Percentiles rank a stretch among this genome's conserved stretches.
Conservation (phyloP, 1,139 yeast species). For the Yamadazyma buinensis region DNA sequence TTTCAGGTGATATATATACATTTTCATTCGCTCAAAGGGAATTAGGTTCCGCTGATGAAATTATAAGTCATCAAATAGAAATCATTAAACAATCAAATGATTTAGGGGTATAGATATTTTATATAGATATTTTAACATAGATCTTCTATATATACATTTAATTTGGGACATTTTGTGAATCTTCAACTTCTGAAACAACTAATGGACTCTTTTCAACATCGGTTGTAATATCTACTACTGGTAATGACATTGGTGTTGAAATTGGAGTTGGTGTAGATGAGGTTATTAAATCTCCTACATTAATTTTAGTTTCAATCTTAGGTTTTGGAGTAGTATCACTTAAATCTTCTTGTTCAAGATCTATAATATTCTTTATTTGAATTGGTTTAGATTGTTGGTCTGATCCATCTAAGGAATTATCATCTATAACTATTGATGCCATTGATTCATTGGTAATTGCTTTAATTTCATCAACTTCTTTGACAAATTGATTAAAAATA, state of each 20-base stretch:
- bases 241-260: background rate
- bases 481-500: slow-evolving; percentile 28
- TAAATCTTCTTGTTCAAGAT: background rate
- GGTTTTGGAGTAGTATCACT: no score
- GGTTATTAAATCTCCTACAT: no score
- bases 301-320: no score
- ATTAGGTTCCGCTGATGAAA: slow-evolving; percentile 3
- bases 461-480: slow-evolving; percentile 2
- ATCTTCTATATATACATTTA: background rate
- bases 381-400: background rate
- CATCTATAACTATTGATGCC: slow-evolving; percentile 2
- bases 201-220: background rate
- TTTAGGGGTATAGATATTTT: no score
- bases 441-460: background rate
- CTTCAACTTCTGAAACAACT: background rate
- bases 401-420: background rate
- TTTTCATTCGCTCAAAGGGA: slow-evolving; percentile 1
- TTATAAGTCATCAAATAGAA: slow-evolving; percentile 5
- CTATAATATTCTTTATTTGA: background rate
- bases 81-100: slow-evolving; percentile 5
- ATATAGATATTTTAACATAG: no score
- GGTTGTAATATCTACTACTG: background rate
- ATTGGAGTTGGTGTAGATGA: no score
- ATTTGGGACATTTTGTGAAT: slow-evolving; percentile 1
- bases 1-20: slow-evolving; percentile 1